Conservation (phyloP, 768 basidiomycete genomes). For the Phallus indusiatus region DNA sequence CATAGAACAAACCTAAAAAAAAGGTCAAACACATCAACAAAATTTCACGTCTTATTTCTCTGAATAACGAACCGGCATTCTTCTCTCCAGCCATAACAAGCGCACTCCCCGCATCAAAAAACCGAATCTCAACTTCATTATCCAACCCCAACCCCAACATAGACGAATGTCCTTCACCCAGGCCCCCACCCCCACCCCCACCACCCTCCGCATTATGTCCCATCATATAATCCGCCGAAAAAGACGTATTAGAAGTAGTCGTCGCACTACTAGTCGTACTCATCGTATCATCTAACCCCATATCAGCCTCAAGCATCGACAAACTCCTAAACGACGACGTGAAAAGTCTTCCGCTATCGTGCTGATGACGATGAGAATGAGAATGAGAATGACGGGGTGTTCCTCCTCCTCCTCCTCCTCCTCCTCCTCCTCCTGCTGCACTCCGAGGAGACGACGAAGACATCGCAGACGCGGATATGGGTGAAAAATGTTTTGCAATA, state of each 20-base stretch:
- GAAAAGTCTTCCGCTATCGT: constrained; percentile 28
- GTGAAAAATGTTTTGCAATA: constrained; percentile 15
- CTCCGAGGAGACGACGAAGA: constrained; percentile 25
- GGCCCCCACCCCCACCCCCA: too few relatives aligned
- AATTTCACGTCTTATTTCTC: not conserved
- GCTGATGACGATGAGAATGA: too few relatives aligned
- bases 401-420: too few relatives aligned
- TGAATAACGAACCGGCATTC: constrained; percentile 57
- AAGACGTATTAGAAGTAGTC: not conserved
- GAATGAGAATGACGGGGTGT: too few relatives aligned
- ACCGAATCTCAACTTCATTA: constrained; percentile 94
- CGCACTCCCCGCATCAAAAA: constrained; percentile 78
- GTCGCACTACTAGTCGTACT: constrained; percentile 28
- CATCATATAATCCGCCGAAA: too few relatives aligned
- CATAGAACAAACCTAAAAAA: constrained; percentile 70
- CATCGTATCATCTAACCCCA: constrained; percentile 42
- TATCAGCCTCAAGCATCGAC: constrained; percentile 47
- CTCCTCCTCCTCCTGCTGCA: too few relatives aligned
- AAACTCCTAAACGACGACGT: constrained; percentile 65
- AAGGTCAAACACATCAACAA: not conserved
- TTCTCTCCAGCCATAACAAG: constrained; percentile 85
- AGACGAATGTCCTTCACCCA: too few relatives aligned
- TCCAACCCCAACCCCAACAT: constrained; percentile 49
- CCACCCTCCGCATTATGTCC: too few relatives aligned
- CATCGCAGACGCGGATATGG: too few relatives aligned